Base-by-base conservation (phyloP, 805 yeast species). In the Trichomonascus vanleenenianus region DNA sequence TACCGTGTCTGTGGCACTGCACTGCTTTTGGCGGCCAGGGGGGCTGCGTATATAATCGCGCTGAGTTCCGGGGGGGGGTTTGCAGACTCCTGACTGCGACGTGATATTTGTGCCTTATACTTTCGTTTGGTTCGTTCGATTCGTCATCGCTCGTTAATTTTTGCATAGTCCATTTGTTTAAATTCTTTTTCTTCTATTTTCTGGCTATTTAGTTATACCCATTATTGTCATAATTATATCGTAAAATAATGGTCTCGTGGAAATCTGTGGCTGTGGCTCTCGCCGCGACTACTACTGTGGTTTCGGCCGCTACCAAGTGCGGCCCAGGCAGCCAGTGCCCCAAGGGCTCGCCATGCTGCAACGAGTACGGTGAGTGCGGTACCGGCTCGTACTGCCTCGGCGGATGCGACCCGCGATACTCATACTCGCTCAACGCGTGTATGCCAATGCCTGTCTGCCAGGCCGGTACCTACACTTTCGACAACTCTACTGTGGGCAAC, bases 361-460 rank as follows among this genome's bases (percentile, higher is more conserved):
- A 85, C 10, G 81, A 79, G 54, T 81, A 75, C 54, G 96, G 96
- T 42, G 69, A 65, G 30, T 85, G 94, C 69, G 94, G 94, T 56
- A 74, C 80, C 19, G 94, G 94, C 18, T 62, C 72, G 14, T 73
- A 72, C 65, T 89, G 97, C 70, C 70, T 88, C 43, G 93, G 91
- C 49, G 91, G 94, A 30, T 89, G 97, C 70, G 85, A 88, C 65
- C 83, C 93, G 33, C 68, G 79, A 50, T 80, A 56, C 58, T 85
- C 95, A 3, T 79, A 64, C 67, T 73, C 73, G 52, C 58, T 75
- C 44, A 66, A 76, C 10, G 78, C 96, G 0, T 89, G 97, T 67
- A 76, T 86, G 79, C 88, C 97, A 4, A 75, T 78, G 76, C 96
- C 97, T 10, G 70, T 79, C 5, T 86, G 94, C 73, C 62, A 71